A percentile compares a stretch with the other conserved stretches of the same genome.
Evolutionary conservation across 2,329 filamentous ascomycete genomes (phyloP).

Genomic region (Sclerotinia sclerotiorum): DNA sequence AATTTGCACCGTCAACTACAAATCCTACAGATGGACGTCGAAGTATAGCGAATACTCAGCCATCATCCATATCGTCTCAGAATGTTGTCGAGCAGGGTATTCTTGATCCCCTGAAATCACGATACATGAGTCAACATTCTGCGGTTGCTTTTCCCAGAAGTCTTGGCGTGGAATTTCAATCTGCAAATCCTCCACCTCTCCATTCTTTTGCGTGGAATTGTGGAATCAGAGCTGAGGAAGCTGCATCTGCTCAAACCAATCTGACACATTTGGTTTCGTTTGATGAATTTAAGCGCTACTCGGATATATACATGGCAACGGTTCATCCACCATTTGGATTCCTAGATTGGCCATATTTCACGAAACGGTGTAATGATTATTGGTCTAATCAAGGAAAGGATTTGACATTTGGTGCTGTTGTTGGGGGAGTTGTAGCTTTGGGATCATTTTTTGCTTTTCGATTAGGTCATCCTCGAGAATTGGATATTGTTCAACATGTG

Average conservation of each 20-base stretch:
- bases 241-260: slow-evolving; percentile 27
- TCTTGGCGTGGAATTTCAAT: slow-evolving; percentile 40
- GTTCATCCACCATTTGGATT: slow-evolving; percentile 41
- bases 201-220: slow-evolving; percentile 44
- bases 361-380: slow-evolving; percentile 36
- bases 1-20: not conserved
- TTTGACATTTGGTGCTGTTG: slow-evolving; percentile 40
- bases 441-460: slow-evolving; percentile 41
- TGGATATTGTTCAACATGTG: slow-evolving; percentile 35
- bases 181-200: slow-evolving; percentile 41
- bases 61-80: slow-evolving; percentile 21
- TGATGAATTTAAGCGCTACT: slow-evolving; percentile 18
- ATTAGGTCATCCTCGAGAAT: slow-evolving; percentile 34
- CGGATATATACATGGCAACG: slow-evolving; percentile 37
- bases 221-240: slow-evolving; percentile 36
- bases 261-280: slow-evolving; percentile 31
- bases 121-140: slow-evolving; percentile 35
- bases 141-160: slow-evolving; percentile 41
- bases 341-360: slow-evolving; percentile 37
- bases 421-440: slow-evolving; percentile 40
- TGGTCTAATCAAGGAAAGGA: slow-evolving; percentile 36
- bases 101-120: slow-evolving; percentile 17
- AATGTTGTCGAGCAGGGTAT: slow-evolving; percentile 27
- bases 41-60: not conserved
- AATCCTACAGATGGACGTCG: not conserved